Percentiles rank a stretch among this genome's conserved stretches.
Evolutionary conservation across 2,329 filamentous ascomycete genomes (phyloP).

Genomic region (Hirsutella rhossiliensis): DNA sequence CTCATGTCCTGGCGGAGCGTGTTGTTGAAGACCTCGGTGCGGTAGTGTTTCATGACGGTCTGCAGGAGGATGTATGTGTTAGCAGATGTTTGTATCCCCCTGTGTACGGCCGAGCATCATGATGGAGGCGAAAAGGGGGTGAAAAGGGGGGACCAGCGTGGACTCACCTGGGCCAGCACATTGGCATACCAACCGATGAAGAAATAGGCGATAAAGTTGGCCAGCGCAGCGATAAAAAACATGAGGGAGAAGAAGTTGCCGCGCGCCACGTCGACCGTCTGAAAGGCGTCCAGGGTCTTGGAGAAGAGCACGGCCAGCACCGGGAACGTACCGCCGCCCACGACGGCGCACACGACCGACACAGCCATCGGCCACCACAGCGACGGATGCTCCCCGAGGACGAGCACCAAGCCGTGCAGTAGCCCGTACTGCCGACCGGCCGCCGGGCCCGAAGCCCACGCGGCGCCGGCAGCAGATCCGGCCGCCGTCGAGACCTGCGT

Average conservation of each 20-base stretch:
- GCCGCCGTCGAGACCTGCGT: slow-evolving; percentile 11
- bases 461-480: slow-evolving; percentile 4
- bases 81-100: too few species aligned
- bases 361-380: slow-evolving; percentile 13
- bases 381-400: slow-evolving; percentile 17
- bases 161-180: slow-evolving; percentile 20
- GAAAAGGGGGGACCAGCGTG: background rate
- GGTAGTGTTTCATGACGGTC: slow-evolving; percentile 20
- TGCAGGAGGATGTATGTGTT: slow-evolving; percentile 9
- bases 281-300: slow-evolving; percentile 25
- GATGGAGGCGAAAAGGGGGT: too few species aligned
- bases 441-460: background rate
- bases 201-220: slow-evolving; percentile 30
- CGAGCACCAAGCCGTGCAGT: slow-evolving; percentile 14
- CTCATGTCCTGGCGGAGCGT: slow-evolving; percentile 42
- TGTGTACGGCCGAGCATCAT: too few species aligned
- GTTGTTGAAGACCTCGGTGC: slow-evolving; percentile 32
- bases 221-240: slow-evolving; percentile 41
- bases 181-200: slow-evolving; percentile 24
- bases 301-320: slow-evolving; percentile 27
- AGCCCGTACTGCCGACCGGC: slow-evolving; percentile 12
- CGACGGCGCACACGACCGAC: slow-evolving; percentile 11
- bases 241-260: slow-evolving; percentile 43
- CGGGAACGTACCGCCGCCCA: slow-evolving; percentile 24
- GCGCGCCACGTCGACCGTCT: slow-evolving; percentile 15